phyloP scores from a whole-genome alignment of 2,329 filamentous ascomycete species.

The Aureobasidium sp. region DNA sequence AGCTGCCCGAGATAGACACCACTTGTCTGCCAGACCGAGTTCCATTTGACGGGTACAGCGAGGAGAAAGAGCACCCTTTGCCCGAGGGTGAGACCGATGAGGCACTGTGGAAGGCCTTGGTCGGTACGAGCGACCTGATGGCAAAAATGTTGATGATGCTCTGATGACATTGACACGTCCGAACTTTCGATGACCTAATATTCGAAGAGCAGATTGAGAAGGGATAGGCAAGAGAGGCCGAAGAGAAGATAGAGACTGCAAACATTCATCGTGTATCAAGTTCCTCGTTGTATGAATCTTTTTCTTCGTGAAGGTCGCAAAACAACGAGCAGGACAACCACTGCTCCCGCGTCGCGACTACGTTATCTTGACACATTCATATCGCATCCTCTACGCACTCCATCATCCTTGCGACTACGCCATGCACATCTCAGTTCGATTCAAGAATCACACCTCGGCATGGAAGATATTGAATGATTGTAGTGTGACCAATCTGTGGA shows the following conservation, averaged over 20 bases:
- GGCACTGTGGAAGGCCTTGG: slow-evolving; percentile 19
- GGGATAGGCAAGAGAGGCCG: neutral
- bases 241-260: neutral
- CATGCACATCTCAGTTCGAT: neutral
- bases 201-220: neutral
- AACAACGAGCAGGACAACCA: neutral
- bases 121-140: neutral
- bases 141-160: neutral
- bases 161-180: neutral
- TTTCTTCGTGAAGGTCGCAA: neutral
- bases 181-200: neutral
- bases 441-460: neutral
- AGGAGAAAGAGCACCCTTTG: slow-evolving; percentile 16
- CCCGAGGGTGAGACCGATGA: slow-evolving; percentile 19
- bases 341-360: neutral
- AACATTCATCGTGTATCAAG: neutral
- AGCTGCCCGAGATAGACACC: slow-evolving; percentile 30
- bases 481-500: no score
- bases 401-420: neutral
- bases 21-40: slow-evolving; percentile 31
- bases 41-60: slow-evolving; percentile 20
- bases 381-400: neutral
- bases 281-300: neutral
- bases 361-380: neutral
- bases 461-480: no score